Conservation (phyloP, 2,329 filamentous ascomycete species). For the Didymosphaeria variabile region DNA sequence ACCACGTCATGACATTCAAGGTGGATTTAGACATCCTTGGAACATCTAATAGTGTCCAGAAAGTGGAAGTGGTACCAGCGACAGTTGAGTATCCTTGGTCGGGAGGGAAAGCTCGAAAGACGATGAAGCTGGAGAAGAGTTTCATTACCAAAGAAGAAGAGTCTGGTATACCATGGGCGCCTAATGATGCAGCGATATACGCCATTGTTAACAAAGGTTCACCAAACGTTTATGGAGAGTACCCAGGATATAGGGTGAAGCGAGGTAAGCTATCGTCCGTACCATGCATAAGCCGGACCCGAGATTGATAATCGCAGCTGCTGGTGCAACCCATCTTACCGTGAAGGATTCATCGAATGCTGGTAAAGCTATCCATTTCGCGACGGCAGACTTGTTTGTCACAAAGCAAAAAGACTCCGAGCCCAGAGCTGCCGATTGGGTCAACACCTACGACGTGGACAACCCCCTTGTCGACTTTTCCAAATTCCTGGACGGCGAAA, state of each 20-base stretch:
- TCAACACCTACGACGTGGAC: conserved; percentile 56
- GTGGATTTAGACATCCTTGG: conserved; percentile 52
- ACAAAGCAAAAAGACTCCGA: conserved; percentile 64
- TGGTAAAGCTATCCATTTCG: conserved; percentile 58
- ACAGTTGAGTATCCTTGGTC: conserved; percentile 61
- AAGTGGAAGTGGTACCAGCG: conserved; percentile 51
- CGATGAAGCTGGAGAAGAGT: conserved; percentile 60
- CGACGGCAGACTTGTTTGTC: conserved; percentile 62
- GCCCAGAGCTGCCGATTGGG: conserved; percentile 55
- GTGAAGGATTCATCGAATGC: conserved; percentile 59
- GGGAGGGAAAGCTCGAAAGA: conserved; percentile 57
- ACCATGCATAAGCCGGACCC: too few species aligned
- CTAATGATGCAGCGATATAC: conserved; percentile 58
- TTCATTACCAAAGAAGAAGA: conserved; percentile 50
- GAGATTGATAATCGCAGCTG: conserved; percentile 24
- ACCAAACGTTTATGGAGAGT: conserved; percentile 61
- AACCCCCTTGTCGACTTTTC: conserved; percentile 63
- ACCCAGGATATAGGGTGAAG: conserved; percentile 62
- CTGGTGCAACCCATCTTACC: conserved; percentile 49
- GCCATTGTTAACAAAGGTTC: conserved; percentile 61
- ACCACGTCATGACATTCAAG: conserved; percentile 55
- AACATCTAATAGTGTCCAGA: conserved; percentile 46
- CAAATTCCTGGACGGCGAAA: conserved; percentile 60
- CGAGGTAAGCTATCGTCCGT: conserved; percentile 35
- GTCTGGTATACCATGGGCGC: conserved; percentile 57